Percentiles rank a stretch among this genome's conserved stretches.
These are phyloP conservation scores for Colletotrichum sp. DNA, from an alignment of 2,329 filamentous ascomycete species.

Conservation along the genomic window DNA sequence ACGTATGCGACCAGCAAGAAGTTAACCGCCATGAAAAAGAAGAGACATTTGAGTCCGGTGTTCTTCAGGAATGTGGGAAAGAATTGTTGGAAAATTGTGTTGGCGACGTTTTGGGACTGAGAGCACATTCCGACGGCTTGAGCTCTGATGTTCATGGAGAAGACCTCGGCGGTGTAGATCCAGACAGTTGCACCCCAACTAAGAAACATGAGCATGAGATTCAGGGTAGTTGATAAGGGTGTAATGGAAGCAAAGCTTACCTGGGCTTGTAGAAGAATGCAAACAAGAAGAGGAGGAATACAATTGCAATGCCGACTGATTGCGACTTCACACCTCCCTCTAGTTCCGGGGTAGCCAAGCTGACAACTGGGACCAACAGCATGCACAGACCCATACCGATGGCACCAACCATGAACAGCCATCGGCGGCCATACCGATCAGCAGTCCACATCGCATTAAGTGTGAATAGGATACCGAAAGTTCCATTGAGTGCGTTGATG, in stretches of 20 bases:
- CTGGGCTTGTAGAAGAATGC: conserved; percentile 73
- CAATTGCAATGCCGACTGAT: conserved; percentile 68
- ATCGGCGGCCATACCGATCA: conserved; percentile 69
- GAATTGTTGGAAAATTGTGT: conserved; percentile 72
- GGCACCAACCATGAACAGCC: conserved; percentile 67
- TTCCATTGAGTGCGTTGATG: conserved; percentile 72
- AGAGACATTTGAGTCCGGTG: conserved; percentile 45
- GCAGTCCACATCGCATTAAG: conserved; percentile 72
- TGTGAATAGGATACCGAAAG: conserved; percentile 71
- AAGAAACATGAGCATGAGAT: not conserved
- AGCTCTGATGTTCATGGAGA: conserved; percentile 73
- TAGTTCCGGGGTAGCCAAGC: conserved; percentile 51
- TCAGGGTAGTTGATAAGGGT: no score
- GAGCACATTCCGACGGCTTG: conserved; percentile 72
- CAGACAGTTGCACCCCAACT: conserved; percentile 59
- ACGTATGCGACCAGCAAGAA: conserved; percentile 52
- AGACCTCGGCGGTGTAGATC: conserved; percentile 74
- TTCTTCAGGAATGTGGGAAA: conserved; percentile 71
- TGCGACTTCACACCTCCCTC: conserved; percentile 58
- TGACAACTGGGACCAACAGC: conserved; percentile 53
- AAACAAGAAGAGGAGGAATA: conserved; percentile 70
- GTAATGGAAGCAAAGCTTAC: conserved; percentile 44
- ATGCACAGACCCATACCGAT: conserved; percentile 70
- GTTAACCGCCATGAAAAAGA: conserved; percentile 43
- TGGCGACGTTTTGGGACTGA: conserved; percentile 67